A percentile compares a stretch with the other conserved stretches of the same genome.
Conservation (phyloP, 305 asterid genomes). For the Solanum hybrid region DNA sequence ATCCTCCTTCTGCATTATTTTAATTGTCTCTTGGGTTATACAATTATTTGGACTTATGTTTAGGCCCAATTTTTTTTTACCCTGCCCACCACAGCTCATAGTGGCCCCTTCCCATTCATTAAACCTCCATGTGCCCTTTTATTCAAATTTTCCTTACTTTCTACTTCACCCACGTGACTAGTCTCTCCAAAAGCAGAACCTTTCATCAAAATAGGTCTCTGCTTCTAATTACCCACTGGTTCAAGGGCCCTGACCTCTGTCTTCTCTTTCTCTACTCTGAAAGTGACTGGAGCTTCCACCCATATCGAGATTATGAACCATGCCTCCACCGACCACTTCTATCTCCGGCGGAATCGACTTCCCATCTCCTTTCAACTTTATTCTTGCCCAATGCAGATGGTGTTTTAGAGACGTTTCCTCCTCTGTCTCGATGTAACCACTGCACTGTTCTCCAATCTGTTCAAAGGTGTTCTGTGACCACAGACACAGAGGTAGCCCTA, state of each 20-base stretch:
- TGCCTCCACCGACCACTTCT: neutral
- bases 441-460: neutral
- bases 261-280: neutral
- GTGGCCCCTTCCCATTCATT: too few species aligned
- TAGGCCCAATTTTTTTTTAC: too few species aligned
- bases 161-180: too few species aligned
- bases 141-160: too few species aligned
- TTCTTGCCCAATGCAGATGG: neutral
- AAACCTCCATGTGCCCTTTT: too few species aligned
- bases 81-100: too few species aligned
- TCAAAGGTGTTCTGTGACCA: neutral
- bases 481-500: neutral
- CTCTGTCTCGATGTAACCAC: neutral
- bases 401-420: neutral
- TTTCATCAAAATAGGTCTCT: neutral
- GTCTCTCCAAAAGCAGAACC: too few species aligned
- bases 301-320: neutral
- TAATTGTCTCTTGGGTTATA: too few species aligned
- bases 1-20: too few species aligned
- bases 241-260: neutral
- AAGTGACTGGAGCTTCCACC: neutral
- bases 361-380: neutral
- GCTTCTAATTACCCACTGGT: neutral
- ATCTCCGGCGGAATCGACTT: neutral
- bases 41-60: too few species aligned